Evolutionary conservation across 352 stramenopile genomes (phyloP).

Genomic region (Hyaloperonospora arabidopsidis): DNA sequence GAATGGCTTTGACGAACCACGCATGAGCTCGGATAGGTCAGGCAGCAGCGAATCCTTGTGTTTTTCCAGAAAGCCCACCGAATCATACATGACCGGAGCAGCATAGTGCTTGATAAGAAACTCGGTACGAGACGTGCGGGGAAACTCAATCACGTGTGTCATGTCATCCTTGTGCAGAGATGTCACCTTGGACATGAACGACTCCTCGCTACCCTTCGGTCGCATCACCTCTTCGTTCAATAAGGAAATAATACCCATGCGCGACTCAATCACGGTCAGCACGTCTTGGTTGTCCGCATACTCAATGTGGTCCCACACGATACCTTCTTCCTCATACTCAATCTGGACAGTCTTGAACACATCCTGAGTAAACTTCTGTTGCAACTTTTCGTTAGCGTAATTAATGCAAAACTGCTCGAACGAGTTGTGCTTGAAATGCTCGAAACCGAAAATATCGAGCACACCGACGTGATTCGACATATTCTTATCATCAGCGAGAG

Average conservation of each 20-base stretch:
- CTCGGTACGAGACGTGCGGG: constrained; percentile 74
- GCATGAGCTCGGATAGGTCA: constrained; percentile 88
- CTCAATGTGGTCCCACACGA: constrained; percentile 87
- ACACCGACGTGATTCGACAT: constrained; percentile 89
- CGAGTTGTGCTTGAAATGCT: constrained; percentile 95
- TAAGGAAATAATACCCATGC: constrained; percentile 85
- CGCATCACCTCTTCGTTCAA: constrained; percentile 88
- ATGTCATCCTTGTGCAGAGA: constrained; percentile 83
- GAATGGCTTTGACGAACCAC: constrained; percentile 60
- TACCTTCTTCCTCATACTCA: constrained; percentile 94
- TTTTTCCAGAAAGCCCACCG: constrained; percentile 92
- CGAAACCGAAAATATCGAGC: constrained; percentile 99
- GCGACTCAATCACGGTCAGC: constrained; percentile 77
- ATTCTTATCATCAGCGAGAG: constrained; percentile 65
- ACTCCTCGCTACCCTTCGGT: constrained; percentile 79
- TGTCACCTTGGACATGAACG: constrained; percentile 78
- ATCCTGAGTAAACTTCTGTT: constrained; percentile 88
- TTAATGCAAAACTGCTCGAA: constrained; percentile 94
- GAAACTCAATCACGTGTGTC: constrained; percentile 78
- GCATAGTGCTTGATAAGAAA: constrained; percentile 95
- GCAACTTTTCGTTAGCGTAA: constrained; percentile 89
- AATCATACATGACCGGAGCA: constrained; percentile 89
- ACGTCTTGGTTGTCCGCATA: constrained; percentile 88
- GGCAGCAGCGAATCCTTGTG: constrained; percentile 93
- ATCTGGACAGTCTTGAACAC: constrained; percentile 90